phyloP scores from a whole-genome alignment of 805 yeast species.

The Naumovozyma castellii region DNA sequence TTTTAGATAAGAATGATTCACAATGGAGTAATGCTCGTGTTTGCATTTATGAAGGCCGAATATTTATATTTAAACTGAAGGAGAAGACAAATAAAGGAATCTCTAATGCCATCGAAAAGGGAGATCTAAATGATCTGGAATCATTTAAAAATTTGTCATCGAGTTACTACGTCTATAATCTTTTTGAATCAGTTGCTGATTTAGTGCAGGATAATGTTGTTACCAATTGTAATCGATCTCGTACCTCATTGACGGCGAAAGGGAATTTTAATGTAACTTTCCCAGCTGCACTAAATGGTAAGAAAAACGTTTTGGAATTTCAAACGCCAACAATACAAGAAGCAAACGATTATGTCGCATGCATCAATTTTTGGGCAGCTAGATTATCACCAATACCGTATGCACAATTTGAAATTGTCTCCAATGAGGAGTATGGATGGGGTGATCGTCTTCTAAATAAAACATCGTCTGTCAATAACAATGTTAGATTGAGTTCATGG shows the following conservation, averaged over 20 bases:
- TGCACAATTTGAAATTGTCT: slow-evolving; percentile 56
- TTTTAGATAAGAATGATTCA: slow-evolving; percentile 12
- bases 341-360: slow-evolving; percentile 60
- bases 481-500: slow-evolving; percentile 12
- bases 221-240: not conserved
- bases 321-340: slow-evolving; percentile 58
- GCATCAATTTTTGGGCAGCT: slow-evolving; percentile 88
- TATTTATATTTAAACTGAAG: slow-evolving; percentile 14
- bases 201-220: slow-evolving; percentile 24
- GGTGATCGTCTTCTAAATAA: slow-evolving; percentile 17
- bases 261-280: slow-evolving; percentile 21
- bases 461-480: not conserved
- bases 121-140: slow-evolving; percentile 1
- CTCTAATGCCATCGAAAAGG: not conserved
- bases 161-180: slow-evolving; percentile 15
- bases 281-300: slow-evolving; percentile 13
- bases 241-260: not conserved
- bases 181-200: slow-evolving; percentile 23
- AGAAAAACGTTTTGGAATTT: slow-evolving; percentile 41
- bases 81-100: not conserved
- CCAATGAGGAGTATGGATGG: slow-evolving; percentile 80
- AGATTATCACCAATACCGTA: slow-evolving; percentile 72
- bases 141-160: slow-evolving; percentile 6
- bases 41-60: slow-evolving; percentile 21
- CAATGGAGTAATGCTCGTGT: slow-evolving; percentile 18